Evolutionary conservation across 2,329 filamentous ascomycete species (phyloP).

Genomic region (Talaromyces pinophilus): DNA sequence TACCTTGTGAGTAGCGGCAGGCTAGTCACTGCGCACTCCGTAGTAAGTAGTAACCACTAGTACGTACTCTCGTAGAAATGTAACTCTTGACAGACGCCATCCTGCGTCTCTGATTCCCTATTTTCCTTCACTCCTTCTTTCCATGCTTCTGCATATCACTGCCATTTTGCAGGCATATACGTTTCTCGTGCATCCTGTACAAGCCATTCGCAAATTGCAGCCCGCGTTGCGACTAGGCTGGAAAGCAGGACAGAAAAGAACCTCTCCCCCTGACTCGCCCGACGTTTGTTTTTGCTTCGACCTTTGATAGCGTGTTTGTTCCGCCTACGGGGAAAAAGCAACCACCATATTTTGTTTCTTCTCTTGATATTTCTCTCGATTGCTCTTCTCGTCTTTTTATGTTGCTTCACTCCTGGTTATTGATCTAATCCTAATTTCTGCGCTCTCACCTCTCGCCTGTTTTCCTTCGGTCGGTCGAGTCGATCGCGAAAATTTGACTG

Average conservation of each 20-base stretch:
- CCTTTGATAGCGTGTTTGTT: conserved; percentile 4
- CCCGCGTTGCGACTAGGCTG: neutral
- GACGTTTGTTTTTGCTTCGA: conserved; percentile 4
- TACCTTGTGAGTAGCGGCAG: neutral
- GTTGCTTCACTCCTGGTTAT: neutral
- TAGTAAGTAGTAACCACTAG: neutral
- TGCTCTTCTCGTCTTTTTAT: neutral
- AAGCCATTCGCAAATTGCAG: neutral
- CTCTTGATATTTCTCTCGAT: neutral
- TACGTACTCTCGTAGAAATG: neutral
- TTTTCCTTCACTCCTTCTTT: neutral
- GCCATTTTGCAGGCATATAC: neutral
- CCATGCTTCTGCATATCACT: conserved; percentile 6
- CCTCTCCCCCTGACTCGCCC: conserved; percentile 9
- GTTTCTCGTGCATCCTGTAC: neutral
- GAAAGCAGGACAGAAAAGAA: neutral
- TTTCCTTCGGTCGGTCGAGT: neutral
- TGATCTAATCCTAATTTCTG: neutral
- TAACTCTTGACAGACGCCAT: conserved; percentile 10
- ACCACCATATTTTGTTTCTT: neutral
- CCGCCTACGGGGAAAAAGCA: neutral
- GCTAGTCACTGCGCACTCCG: neutral
- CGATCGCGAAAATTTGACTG: conserved; percentile 10
- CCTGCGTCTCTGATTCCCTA: neutral
- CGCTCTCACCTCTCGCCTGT: neutral